Base-by-base conservation (phyloP, 495 filamentous ascomycete species). In the Amphirosellinia nigrospora region DNA sequence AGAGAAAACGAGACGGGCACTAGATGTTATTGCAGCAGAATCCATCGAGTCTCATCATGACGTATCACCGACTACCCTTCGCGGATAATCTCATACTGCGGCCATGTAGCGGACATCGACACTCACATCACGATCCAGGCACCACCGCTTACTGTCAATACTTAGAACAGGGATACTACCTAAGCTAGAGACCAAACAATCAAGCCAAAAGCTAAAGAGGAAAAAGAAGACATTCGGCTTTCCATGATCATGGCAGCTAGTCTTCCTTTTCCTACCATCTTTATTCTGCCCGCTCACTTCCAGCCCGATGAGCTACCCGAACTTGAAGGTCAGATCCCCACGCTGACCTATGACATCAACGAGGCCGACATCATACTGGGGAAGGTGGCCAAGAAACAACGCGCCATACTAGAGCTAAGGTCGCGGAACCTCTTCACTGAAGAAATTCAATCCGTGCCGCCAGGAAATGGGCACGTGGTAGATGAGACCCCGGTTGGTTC, bases 331-430 rank as follows among this genome's bases (percentile, higher is more conserved):
- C 82, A 86, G 23, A 86, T 97, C 19, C 81, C 82, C 4, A 78
- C 81, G 0, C 77, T 97, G 52, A 96, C 93, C 0, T 90, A 90
- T 64, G 89, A 94, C 74, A 81, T 90, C 61, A 80, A 83, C 4
- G 91, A 97, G 75, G 94, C 94, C 8, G 83, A 84, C 11, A 68
- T 98, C 2, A 77, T 98, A 5, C 80, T 99, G 26, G 93, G 90
- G 0, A 92, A 88, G 64, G 84, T 97, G 34, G 81, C 80, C 0
- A 89, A 88, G 58, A 88, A 88, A 65, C 86, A 88, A 72, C 88
- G 95, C 11, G 93, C 92, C 1, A 84, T 85, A 13, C 87, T 96
- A 67, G 95, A 98, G 80, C 82, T 98, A 45, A 86, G 93, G 52
- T 86, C 87, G 43, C 85, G 71, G 28, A 81, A 75, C 84, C 53